A percentile compares a stretch with the other conserved stretches of the same genome.
phyloP scores from a whole-genome alignment of 2,329 filamentous ascomycete species.

The Verticillium zaregamsianum region DNA sequence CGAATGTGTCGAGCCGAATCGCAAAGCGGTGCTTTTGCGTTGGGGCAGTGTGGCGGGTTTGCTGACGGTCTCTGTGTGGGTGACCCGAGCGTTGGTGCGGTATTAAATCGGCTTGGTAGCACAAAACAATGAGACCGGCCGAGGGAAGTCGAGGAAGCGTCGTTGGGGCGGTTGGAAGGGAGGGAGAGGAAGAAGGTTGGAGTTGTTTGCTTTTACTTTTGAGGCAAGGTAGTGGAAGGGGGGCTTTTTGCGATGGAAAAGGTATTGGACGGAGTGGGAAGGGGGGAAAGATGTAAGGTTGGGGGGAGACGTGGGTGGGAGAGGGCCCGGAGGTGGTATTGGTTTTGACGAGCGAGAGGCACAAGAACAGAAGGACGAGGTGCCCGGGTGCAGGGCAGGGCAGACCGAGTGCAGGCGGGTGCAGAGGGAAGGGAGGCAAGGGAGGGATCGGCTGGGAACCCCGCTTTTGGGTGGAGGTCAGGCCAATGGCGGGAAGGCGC shows the following conservation, averaged over 20 bases:
- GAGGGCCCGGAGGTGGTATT: constrained; percentile 11
- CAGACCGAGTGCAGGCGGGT: constrained; percentile 6
- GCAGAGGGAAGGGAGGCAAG: constrained; percentile 5
- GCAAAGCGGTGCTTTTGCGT: not conserved
- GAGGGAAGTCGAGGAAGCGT: not conserved
- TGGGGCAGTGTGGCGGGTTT: not conserved
- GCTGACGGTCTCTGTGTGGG: not conserved
- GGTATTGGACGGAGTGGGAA: constrained; percentile 3
- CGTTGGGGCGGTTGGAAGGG: not conserved
- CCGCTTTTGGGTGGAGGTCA: not conserved
- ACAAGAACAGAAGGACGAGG: constrained; percentile 10
- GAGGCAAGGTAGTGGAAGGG: not conserved
- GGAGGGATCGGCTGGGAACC: constrained; percentile 5
- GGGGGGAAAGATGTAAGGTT: constrained; percentile 10
- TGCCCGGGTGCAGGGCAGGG: constrained; percentile 6
- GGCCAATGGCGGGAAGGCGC: constrained; percentile 9
- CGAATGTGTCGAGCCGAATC: not conserved
- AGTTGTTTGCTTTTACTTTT: not conserved
- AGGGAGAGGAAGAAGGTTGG: not conserved
- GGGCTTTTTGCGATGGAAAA: not conserved
- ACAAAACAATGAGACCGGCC: constrained; percentile 3
- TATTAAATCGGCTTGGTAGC: constrained; percentile 3
- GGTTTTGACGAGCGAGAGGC: constrained; percentile 14
- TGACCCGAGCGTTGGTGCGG: constrained; percentile 5
- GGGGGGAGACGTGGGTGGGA: constrained; percentile 4